These are phyloP conservation scores for Candida cerambycidarum DNA, from an alignment of 805 yeast species.

Conservation along the genomic window DNA sequence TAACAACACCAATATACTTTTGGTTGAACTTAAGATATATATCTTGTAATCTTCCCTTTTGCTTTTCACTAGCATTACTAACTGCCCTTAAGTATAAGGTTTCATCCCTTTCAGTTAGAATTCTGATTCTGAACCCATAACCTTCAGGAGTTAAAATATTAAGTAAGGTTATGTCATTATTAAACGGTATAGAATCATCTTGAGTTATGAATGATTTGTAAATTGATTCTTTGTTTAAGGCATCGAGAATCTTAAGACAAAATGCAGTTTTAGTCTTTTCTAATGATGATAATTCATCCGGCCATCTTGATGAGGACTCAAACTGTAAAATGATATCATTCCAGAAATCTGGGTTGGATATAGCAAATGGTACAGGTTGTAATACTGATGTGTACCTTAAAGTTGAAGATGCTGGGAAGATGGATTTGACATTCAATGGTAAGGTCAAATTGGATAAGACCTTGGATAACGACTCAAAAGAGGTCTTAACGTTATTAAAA, in stretches of 20 bases:
- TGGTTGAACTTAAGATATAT: slow-evolving; percentile 65
- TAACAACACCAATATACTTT: slow-evolving; percentile 62
- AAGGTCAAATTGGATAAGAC: slow-evolving; percentile 46
- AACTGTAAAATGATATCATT: slow-evolving; percentile 82
- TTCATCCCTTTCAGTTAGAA: slow-evolving; percentile 84
- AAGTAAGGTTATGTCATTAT: slow-evolving; percentile 54
- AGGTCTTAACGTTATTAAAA: slow-evolving; percentile 28
- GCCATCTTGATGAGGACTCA: slow-evolving; percentile 93
- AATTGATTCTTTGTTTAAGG: slow-evolving; percentile 48
- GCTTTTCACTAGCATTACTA: slow-evolving; percentile 55
- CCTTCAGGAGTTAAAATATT: slow-evolving; percentile 85
- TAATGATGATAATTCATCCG: slow-evolving; percentile 80
- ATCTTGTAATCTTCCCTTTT: slow-evolving; percentile 57
- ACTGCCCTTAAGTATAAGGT: slow-evolving; percentile 70
- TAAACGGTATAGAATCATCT: slow-evolving; percentile 67
- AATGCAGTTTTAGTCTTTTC: slow-evolving; percentile 93
- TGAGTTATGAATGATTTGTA: slow-evolving; percentile 62
- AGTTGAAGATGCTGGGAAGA: slow-evolving; percentile 72
- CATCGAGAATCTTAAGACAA: slow-evolving; percentile 59
- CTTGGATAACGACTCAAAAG: slow-evolving; percentile 54
- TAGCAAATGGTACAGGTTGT: slow-evolving; percentile 81
- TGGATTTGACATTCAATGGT: slow-evolving; percentile 71
- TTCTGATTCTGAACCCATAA: slow-evolving; percentile 75
- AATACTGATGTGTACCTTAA: slow-evolving; percentile 73
- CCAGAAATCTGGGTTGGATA: slow-evolving; percentile 72